phyloP scores from a whole-genome alignment of 2,329 filamentous ascomycete species.

The Stachybotrys echinatus region DNA sequence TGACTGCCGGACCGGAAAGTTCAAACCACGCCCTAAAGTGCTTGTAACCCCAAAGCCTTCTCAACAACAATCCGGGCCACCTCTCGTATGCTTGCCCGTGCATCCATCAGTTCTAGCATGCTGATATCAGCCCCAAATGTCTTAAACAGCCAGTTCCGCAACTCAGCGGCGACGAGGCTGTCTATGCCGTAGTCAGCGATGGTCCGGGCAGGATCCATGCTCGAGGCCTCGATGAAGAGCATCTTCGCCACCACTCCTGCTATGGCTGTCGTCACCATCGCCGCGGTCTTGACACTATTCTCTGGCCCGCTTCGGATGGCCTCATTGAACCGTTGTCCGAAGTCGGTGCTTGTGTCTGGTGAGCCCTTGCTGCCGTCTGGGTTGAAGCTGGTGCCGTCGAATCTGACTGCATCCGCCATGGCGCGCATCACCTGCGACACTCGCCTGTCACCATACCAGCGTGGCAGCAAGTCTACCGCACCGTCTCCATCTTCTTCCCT shows the following conservation, averaged over 20 bases:
- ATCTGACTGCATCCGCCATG: not conserved
- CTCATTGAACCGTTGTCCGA: not conserved
- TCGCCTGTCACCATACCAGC: not conserved
- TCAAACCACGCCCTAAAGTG: no score
- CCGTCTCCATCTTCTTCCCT: not conserved
- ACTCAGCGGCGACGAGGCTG: conserved; percentile 21
- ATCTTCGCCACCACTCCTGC: conserved; percentile 10
- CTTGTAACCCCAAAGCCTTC: no score
- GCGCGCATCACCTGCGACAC: not conserved
- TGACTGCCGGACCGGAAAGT: no score
- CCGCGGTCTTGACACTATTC: not conserved
- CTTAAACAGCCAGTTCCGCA: conserved; percentile 19
- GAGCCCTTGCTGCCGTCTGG: not conserved
- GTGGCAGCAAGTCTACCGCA: not conserved
- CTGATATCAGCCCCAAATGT: conserved; percentile 9
- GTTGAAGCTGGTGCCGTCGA: not conserved
- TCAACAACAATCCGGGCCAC: no score
- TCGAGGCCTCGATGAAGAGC: conserved; percentile 12
- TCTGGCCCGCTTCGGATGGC: not conserved
- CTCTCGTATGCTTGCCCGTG: not conserved
- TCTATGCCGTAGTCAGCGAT: conserved; percentile 18
- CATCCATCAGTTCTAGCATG: conserved; percentile 13
- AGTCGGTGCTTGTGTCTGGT: not conserved
- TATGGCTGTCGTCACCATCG: not conserved
- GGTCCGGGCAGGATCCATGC: conserved; percentile 10